Percentiles rank a stretch among this genome's conserved stretches.
phyloP scores from a whole-genome alignment of 768 basidiomycete species.

The Holtermanniella nyarrowii region DNA sequence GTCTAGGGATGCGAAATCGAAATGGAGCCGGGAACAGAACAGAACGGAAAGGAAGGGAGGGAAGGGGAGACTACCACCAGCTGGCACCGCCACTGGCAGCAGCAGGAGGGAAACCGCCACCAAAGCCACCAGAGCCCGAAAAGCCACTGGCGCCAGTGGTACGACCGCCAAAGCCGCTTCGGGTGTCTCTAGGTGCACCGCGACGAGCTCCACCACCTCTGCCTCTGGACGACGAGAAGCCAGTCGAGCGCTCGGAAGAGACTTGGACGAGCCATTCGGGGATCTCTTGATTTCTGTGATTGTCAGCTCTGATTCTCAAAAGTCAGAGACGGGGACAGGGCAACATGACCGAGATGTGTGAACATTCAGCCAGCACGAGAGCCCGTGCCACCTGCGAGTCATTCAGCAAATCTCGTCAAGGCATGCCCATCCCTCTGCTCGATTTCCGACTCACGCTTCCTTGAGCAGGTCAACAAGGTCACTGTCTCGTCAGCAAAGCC shows the following conservation, averaged over 20 bases:
- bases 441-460: constrained; percentile 54
- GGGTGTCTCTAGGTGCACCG: constrained; percentile 45
- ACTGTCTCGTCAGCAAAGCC: too few species aligned
- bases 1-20: not conserved
- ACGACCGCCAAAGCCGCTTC: constrained; percentile 36
- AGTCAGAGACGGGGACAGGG: too few species aligned
- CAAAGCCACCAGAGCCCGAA: constrained; percentile 42
- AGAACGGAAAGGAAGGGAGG: not conserved
- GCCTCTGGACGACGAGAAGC: constrained; percentile 48
- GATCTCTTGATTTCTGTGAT: constrained; percentile 49
- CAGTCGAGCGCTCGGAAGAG: constrained; percentile 55
- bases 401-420: too few species aligned
- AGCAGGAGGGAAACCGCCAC: constrained; percentile 30
- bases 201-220: constrained; percentile 50
- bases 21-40: not conserved
- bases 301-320: not conserved
- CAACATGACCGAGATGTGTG: too few species aligned
- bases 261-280: constrained; percentile 84
- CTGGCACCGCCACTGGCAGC: constrained; percentile 24
- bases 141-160: constrained; percentile 29
- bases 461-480: constrained; percentile 86
- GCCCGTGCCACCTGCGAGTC: too few species aligned
- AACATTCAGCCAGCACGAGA: too few species aligned
- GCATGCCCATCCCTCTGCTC: too few species aligned
- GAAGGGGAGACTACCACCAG: constrained; percentile 25